Conservation (phyloP, 805 yeast genomes). For the Monosporozyma aerobia region DNA sequence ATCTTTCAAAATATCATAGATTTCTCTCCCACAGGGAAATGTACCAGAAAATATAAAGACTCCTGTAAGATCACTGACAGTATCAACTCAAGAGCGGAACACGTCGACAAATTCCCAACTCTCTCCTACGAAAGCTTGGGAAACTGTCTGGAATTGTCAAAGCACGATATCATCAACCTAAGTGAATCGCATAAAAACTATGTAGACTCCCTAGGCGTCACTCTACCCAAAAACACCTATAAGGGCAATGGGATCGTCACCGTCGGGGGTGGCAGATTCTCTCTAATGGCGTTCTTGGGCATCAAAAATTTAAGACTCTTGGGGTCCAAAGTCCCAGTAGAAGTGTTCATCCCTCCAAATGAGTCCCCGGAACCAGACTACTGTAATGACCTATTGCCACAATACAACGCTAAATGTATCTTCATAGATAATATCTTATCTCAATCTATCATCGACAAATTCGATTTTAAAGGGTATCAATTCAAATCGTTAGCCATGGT, state of each 20-base stretch:
- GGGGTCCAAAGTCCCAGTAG: constrained; percentile 61
- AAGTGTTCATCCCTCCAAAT: constrained; percentile 59
- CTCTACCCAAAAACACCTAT: constrained; percentile 31
- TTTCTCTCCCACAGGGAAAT: constrained; percentile 20
- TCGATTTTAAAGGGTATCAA: constrained; percentile 51
- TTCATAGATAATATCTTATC: constrained; percentile 50
- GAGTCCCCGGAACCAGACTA: constrained; percentile 53
- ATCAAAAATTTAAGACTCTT: constrained; percentile 50
- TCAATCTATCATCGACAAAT: constrained; percentile 33
- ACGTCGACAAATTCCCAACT: constrained; percentile 14
- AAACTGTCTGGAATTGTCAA: constrained; percentile 19
- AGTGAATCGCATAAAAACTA: constrained; percentile 13
- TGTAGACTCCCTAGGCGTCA: constrained; percentile 9
- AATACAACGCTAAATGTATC: constrained; percentile 49
- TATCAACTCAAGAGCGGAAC: constrained; percentile 17
- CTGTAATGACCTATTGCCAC: constrained; percentile 54
- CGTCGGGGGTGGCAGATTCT: constrained; percentile 75
- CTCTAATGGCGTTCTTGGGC: constrained; percentile 60
- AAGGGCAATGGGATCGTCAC: constrained; percentile 37
- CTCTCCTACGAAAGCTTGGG: constrained; percentile 15
- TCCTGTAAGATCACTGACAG: constrained; percentile 17
- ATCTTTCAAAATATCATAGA: constrained; percentile 18
- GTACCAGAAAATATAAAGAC: constrained; percentile 12
- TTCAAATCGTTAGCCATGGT: constrained; percentile 62
- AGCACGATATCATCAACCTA: constrained; percentile 11